Percentiles rank a stretch among this genome's conserved stretches.
phyloP scores from a whole-genome alignment of 441 rosid genomes.

The Erysimum pusillum region DNA sequence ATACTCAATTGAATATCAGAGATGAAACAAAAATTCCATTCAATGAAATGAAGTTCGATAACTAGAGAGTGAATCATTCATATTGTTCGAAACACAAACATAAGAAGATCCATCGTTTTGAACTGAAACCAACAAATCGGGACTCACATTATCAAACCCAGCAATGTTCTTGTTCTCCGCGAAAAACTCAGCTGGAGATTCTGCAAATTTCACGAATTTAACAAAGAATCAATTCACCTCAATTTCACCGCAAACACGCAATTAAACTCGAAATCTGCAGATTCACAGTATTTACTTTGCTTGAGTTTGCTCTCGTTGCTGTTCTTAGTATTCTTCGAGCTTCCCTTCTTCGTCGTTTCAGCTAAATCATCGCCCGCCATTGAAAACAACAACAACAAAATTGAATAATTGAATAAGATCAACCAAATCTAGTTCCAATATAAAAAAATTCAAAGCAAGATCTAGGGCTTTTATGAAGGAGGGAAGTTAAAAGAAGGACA shows the following conservation, averaged over 20 bases:
- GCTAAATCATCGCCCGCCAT: conserved; percentile 52
- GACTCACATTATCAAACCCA: conserved; percentile 91
- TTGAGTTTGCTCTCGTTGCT: conserved; percentile 83
- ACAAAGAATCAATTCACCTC: conserved; percentile 5
- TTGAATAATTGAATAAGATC: neutral
- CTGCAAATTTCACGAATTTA: conserved; percentile 55
- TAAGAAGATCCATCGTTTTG: neutral
- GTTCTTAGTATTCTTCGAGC: conserved; percentile 63
- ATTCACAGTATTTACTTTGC: conserved; percentile 63
- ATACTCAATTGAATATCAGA: neutral
- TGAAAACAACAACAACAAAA: conserved; percentile 3
- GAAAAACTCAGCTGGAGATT: conserved; percentile 98
- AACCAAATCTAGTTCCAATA: conserved; percentile 31
- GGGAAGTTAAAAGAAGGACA: conserved; percentile 12
- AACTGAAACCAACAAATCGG: neutral
- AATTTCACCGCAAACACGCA: neutral
- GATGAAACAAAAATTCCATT: neutral
- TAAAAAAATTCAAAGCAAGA: conserved; percentile 27
- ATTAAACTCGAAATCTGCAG: neutral
- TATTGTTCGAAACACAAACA: neutral
- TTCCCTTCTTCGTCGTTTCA: conserved; percentile 71
- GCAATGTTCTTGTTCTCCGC: conserved; percentile 99
- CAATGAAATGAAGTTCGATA: neutral
- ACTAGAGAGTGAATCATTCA: neutral
- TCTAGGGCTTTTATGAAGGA: conserved; percentile 43